Percentiles rank a stretch among this genome's conserved stretches.
Evolutionary conservation across 2,329 filamentous ascomycete species (phyloP).

Genomic region (Aureobasidium vineae): DNA sequence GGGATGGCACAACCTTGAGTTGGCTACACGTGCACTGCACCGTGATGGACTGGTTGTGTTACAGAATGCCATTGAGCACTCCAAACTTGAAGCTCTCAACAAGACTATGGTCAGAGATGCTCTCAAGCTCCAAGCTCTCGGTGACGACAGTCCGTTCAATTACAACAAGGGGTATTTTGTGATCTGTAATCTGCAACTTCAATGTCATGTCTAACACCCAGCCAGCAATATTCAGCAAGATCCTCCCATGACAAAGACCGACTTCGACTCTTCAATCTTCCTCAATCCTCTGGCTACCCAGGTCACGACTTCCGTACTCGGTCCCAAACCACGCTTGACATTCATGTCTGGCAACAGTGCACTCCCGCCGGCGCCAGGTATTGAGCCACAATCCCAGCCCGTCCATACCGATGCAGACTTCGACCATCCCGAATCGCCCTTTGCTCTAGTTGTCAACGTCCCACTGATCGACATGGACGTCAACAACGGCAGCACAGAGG

Average conservation of each 20-base stretch:
- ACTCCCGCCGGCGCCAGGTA: slow-evolving; percentile 50
- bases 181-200: background rate
- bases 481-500: slow-evolving; percentile 57
- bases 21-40: slow-evolving; percentile 53
- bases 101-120: slow-evolving; percentile 60
- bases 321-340: slow-evolving; percentile 55
- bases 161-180: slow-evolving; percentile 54
- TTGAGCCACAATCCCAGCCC: slow-evolving; percentile 48
- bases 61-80: slow-evolving; percentile 53
- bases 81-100: slow-evolving; percentile 57
- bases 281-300: slow-evolving; percentile 58
- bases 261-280: slow-evolving; percentile 54
- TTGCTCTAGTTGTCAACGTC: slow-evolving; percentile 57
- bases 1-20: slow-evolving; percentile 54
- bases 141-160: slow-evolving; percentile 59
- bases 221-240: slow-evolving; percentile 59
- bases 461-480: slow-evolving; percentile 54
- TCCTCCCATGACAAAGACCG: slow-evolving; percentile 52
- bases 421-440: slow-evolving; percentile 54
- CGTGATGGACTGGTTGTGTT: slow-evolving; percentile 58
- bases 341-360: slow-evolving; percentile 60
- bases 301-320: slow-evolving; percentile 55
- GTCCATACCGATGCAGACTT: slow-evolving; percentile 63
- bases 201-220: background rate
- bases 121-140: slow-evolving; percentile 49